Base-by-base conservation (phyloP, 257 asterid genomes). In the Gentiana dahurica region DNA sequence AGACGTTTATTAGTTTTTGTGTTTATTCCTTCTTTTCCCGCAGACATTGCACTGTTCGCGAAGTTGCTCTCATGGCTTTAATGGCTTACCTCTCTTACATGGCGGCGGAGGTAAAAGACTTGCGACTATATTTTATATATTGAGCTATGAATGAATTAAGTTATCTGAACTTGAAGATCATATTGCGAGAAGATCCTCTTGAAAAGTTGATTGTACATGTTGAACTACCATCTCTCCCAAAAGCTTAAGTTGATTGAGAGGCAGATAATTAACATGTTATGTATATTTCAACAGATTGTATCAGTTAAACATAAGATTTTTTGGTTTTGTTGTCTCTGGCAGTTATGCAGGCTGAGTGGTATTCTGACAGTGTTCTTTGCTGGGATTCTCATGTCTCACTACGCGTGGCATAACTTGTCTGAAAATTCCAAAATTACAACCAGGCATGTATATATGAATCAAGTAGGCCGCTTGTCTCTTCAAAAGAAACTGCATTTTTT, bases 11-110 rank as follows among this genome's bases (percentile, higher is more conserved):
- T 41, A 7, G 9, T 41, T 41, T 41, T 41, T 41, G 10, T 41
- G 46, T 7, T 4, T 3, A 10, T 41, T 41, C 46, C 6, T 41
- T 10, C 49, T 73, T 54, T 75, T 63, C 71, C 53, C 12, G 61
- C 87, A 90, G 98, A 57, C 98, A 87, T 67, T 91, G 96, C 35
- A 68, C 84, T 12, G 81, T 87, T 64, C 96, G 98, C 34, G 98
- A 91, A 71, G 73, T 91, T 60, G 72, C 98, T 53, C 82, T 91
- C 57, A 91, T 83, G 91, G 81, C 75, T 68, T 78, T 91, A 65
- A 76, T 85, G 92, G 86, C 98, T 10, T 87, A 91, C 75, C 92
- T 91, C 48, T 87, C 98, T 65, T 91, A 91, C 87, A 87, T 83
- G 89, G 63, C 85, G 79, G 98, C 98, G 2, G 98, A 91, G 96